These are phyloP conservation scores for Achaetomium macrosporum DNA, from an alignment of 2,329 filamentous ascomycete species.

Conservation along the genomic window DNA sequence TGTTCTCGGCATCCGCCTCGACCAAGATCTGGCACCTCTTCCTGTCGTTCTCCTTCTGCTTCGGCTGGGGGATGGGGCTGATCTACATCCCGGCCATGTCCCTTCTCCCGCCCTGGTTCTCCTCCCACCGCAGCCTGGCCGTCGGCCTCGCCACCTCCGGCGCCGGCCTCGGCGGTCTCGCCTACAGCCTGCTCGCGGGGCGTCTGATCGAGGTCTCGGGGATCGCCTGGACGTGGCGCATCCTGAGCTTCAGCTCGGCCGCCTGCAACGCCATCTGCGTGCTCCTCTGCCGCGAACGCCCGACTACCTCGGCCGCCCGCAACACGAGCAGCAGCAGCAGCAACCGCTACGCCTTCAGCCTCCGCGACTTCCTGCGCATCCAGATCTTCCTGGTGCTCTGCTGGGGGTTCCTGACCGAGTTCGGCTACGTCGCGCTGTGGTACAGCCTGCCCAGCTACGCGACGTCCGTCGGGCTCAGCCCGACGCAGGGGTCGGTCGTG, in stretches of 20 bases:
- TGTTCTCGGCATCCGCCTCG: constrained; percentile 50
- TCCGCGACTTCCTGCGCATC: constrained; percentile 43
- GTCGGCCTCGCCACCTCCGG: constrained; percentile 55
- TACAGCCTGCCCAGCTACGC: constrained; percentile 61
- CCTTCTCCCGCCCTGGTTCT: constrained; percentile 59
- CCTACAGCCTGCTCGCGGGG: constrained; percentile 53
- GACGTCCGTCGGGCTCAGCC: constrained; percentile 49
- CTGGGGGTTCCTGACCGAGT: constrained; percentile 56
- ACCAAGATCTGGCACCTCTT: constrained; percentile 54
- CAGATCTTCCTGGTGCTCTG: constrained; percentile 53
- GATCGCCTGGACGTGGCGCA: constrained; percentile 55
- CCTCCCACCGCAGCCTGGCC: constrained; percentile 49
- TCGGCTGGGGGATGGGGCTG: constrained; percentile 56
- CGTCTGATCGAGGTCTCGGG: constrained; percentile 52
- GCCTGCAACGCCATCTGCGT: constrained; percentile 47
- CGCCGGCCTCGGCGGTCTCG: constrained; percentile 52
- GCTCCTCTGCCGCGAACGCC: constrained; percentile 50
- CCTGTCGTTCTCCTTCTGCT: constrained; percentile 52
- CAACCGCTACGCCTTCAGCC: constrained; percentile 45
- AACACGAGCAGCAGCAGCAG: not conserved
- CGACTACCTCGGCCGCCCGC: constrained; percentile 9
- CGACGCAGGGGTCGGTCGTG: constrained; percentile 56
- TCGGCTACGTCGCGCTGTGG: constrained; percentile 60
- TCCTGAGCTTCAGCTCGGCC: constrained; percentile 50
- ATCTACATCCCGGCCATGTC: constrained; percentile 28